A percentile compares a stretch with the other conserved stretches of the same genome.
phyloP scores from a whole-genome alignment of 2,329 filamentous ascomycete species.

The Xylariaceae sp. region DNA sequence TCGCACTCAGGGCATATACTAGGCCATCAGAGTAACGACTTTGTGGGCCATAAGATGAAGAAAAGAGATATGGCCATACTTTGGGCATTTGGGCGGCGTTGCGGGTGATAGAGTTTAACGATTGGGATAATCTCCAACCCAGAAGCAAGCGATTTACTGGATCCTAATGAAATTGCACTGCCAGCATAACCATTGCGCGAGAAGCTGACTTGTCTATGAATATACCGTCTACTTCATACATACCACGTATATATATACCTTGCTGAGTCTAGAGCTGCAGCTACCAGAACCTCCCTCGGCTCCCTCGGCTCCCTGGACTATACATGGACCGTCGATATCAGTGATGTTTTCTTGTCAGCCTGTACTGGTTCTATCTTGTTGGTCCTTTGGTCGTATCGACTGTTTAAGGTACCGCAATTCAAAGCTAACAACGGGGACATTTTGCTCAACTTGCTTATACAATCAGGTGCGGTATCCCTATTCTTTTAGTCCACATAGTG shows the following conservation, averaged over 20 bases:
- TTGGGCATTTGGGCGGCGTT: slow-evolving; percentile 32
- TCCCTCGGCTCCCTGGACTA: background rate
- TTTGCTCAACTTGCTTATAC: too few species aligned
- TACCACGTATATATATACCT: background rate
- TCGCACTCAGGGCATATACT: slow-evolving; percentile 82
- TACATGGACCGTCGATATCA: background rate
- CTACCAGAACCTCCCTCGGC: background rate
- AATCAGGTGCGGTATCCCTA: too few species aligned
- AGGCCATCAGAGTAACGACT: slow-evolving; percentile 26
- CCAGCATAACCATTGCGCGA: slow-evolving; percentile 20
- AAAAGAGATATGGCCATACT: slow-evolving; percentile 21
- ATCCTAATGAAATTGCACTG: slow-evolving; percentile 17
- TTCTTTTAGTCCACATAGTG: too few species aligned
- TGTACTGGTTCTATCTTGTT: too few species aligned
- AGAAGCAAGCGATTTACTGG: slow-evolving; percentile 22
- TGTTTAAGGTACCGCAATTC: too few species aligned
- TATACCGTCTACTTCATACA: slow-evolving; percentile 13
- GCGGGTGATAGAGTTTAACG: slow-evolving; percentile 26
- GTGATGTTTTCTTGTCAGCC: background rate
- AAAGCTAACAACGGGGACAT: too few species aligned
- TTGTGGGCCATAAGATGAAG: slow-evolving; percentile 10
- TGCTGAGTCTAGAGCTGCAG: background rate
- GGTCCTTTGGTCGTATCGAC: too few species aligned
- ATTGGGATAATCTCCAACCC: slow-evolving; percentile 25
- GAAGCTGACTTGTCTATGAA: slow-evolving; percentile 14